These are phyloP conservation scores for Adansonia madagascariensis DNA, from an alignment of 441 rosid genomes.

Conservation along the genomic window DNA sequence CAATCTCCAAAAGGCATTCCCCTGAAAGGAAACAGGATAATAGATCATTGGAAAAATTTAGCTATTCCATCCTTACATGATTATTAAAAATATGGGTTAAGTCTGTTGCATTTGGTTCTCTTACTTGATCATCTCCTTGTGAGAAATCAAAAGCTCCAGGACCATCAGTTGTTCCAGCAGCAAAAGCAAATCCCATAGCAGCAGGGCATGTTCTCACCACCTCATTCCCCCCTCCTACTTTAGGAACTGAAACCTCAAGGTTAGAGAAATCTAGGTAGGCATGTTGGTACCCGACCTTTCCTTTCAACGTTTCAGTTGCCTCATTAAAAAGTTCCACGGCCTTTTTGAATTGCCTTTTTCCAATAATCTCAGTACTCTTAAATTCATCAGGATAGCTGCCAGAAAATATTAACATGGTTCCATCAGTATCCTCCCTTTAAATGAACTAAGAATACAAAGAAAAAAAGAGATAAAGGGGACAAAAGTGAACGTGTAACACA, in stretches of 20 bases:
- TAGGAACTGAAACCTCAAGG: conserved; percentile 54
- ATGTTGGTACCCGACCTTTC: conserved; percentile 59
- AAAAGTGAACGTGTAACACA: not conserved
- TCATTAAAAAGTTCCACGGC: conserved; percentile 56
- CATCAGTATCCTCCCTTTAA: not conserved
- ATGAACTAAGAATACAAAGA: not conserved
- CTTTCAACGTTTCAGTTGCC: conserved; percentile 56
- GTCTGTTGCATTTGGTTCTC: not conserved
- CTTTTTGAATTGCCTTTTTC: conserved; percentile 62
- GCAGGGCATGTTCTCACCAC: conserved; percentile 68
- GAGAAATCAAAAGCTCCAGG: conserved; percentile 82
- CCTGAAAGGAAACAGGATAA: conserved; percentile 40
- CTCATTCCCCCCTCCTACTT: conserved; percentile 50
- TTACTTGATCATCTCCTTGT: conserved; percentile 75
- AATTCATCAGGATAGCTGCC: conserved; percentile 74
- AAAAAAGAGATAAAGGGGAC: conserved; percentile 17
- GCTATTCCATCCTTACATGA: not conserved
- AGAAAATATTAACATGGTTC: not conserved
- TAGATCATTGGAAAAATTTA: conserved; percentile 16
- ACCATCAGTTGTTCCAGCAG: conserved; percentile 83
- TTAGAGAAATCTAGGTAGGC: conserved; percentile 64
- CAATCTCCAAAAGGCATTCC: conserved; percentile 66
- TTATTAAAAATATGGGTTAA: not conserved
- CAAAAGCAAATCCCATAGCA: conserved; percentile 78
- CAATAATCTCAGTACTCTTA: conserved; percentile 71